Evolutionary conservation across 768 basidiomycete genomes (phyloP), one percentile per base, ranked within the genome.

Genomic region (Rhodotorula diobovata): DNA sequence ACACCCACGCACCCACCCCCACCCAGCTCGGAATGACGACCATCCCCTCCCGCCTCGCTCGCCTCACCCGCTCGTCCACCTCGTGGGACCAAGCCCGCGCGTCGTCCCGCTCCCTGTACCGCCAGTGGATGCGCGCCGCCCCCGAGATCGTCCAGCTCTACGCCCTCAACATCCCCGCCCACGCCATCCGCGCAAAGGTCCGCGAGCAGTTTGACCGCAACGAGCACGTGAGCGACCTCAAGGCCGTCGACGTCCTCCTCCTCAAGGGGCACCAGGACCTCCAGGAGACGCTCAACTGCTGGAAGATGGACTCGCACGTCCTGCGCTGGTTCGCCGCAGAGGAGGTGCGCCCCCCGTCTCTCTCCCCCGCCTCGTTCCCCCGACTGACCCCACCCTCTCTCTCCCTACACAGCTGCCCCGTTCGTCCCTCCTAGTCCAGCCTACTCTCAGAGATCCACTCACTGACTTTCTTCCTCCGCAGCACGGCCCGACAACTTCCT

Each of bases 61-160:
- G 86, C 72, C 78, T 86, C 11, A 85, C 89, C 8, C 83, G 84
- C 48, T 81, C 84, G n/a, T 91, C 90, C 0, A 78, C 66, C 0
- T 77, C 80, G 15, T 77, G 79, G 70, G 81, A 82, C n/a, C 87
- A 90, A 59, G 87, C 90, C 12, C 86, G 89, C 41, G 81, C 81
- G 32, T 85, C 90, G 45, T 87, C 86, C 18, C 81, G 93, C 30
- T 84, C 88, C 57, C 85, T 96, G 21, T 99, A 98, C 83, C 84
- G 94, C 68, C 88, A 87, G 80, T 99, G 95, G 95, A 89, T 93
- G 79, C 89, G 96, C 72, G 85, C 88, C 57, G 77, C 98, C 90
- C 95, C 95, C 14, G 91, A 94, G 81, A 88, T 98, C 76, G 85
- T 88, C 73, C 74, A 85, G 28, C 81, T 94, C 58, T 78, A 97